These are phyloP conservation scores for Panicum hallii DNA, from an alignment of 202 grass and related monocot genomes.

Conservation along the genomic window DNA sequence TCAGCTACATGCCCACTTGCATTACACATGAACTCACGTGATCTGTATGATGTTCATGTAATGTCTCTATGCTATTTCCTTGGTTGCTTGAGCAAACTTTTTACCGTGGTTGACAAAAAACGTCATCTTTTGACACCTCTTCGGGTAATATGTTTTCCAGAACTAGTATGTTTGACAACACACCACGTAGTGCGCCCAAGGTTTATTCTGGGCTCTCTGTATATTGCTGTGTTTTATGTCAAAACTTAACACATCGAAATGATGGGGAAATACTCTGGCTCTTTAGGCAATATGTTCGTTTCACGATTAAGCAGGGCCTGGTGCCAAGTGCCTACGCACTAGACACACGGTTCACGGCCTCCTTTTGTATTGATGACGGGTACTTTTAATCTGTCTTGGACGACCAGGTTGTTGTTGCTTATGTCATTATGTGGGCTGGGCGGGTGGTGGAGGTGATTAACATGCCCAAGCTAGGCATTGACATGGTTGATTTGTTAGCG, in stretches of 20 bases:
- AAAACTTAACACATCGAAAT: constrained; percentile 6
- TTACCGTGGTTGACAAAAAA: constrained; percentile 19
- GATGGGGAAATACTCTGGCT: background rate
- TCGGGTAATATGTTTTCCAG: constrained; percentile 73
- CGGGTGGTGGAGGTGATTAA: no score
- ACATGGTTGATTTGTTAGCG: no score
- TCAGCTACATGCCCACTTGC: constrained; percentile 1
- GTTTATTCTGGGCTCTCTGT: constrained; percentile 34
- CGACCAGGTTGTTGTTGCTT: no score
- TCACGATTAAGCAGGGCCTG: no score
- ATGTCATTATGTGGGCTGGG: no score
- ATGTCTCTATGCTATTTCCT: constrained; percentile 34
- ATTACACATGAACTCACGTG: background rate
- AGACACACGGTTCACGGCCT: no score
- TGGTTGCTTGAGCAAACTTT: background rate
- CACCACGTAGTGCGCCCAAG: constrained; percentile 65
- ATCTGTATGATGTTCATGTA: constrained; percentile 95
- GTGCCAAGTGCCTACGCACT: no score
- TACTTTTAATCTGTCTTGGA: no score
- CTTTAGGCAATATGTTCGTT: constrained; percentile 55
- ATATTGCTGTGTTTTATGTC: background rate
- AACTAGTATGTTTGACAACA: constrained; percentile 73
- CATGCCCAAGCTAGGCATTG: no score
- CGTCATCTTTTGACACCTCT: constrained; percentile 60
- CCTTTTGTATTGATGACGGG: no score